These are phyloP conservation scores for Leccinum boreale DNA, from an alignment of 768 basidiomycete species.

Conservation along the genomic window DNA sequence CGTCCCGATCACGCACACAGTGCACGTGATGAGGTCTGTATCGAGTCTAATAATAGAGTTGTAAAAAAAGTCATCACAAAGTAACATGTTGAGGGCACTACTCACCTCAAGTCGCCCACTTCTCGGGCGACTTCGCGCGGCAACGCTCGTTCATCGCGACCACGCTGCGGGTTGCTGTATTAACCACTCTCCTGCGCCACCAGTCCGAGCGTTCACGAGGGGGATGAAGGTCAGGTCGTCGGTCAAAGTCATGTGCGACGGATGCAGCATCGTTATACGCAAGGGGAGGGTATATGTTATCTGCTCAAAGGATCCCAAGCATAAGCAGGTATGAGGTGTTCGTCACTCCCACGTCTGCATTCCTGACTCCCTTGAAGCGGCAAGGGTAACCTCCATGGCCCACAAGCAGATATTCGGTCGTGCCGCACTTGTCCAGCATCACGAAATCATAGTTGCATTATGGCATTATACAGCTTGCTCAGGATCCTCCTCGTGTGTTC, in stretches of 20 bases:
- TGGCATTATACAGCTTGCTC: constrained; percentile 2
- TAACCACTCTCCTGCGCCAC: constrained; percentile 1
- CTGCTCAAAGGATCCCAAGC: constrained; percentile 92
- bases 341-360: not conserved
- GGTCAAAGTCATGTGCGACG: constrained; percentile 93
- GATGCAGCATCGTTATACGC: constrained; percentile 82
- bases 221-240: constrained; percentile 97
- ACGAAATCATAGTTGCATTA: not conserved
- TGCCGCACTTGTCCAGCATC: not conserved
- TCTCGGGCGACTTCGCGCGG: constrained; percentile 47
- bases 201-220: constrained; percentile 43
- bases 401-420: no score
- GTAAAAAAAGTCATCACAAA: not conserved
- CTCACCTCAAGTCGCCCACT: constrained; percentile 61
- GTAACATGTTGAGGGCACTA: constrained; percentile 51
- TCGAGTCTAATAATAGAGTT: no score
- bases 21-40: constrained; percentile 9
- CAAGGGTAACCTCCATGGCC: constrained; percentile 48
- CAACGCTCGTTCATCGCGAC: constrained; percentile 31
- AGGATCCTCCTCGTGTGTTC: not conserved
- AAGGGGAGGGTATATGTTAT: constrained; percentile 92
- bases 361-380: constrained; percentile 42
- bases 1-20: not conserved
- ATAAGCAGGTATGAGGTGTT: constrained; percentile 76
- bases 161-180: constrained; percentile 31